A percentile compares a stretch with the other conserved stretches of the same genome.
phyloP scores from a whole-genome alignment of 1,284 basidiomycete species.

The Cryptococcus depauperatus region DNA sequence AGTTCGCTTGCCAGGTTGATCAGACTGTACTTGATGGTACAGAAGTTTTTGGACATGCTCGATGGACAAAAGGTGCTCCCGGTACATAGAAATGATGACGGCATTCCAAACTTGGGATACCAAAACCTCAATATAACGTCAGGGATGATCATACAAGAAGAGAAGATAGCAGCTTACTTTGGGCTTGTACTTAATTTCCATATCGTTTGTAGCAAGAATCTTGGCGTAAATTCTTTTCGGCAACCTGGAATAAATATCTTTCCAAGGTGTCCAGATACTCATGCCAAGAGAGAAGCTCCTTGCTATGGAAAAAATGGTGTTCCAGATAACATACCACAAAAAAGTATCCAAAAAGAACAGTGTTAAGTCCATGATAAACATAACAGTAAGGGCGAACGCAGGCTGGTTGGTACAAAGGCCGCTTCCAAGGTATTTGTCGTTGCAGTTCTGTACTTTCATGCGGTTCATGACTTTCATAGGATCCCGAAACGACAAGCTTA shows the following conservation, averaged over 20 bases:
- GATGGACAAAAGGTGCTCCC: conserved; percentile 90
- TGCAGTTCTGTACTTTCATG: conserved; percentile 83
- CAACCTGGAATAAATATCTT: conserved; percentile 82
- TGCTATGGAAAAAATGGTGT: conserved; percentile 83
- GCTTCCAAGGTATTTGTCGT: conserved; percentile 71
- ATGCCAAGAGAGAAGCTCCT: conserved; percentile 83
- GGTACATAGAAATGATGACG: conserved; percentile 98
- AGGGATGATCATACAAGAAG: not conserved
- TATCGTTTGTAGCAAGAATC: conserved; percentile 77
- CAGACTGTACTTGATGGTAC: conserved; percentile 85
- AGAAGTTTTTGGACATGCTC: conserved; percentile 90
- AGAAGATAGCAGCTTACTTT: conserved; percentile 55
- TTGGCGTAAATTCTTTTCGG: conserved; percentile 94
- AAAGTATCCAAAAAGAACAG: conserved; percentile 96
- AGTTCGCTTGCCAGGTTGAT: conserved; percentile 72
- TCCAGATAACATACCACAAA: conserved; percentile 92
- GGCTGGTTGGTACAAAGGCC: conserved; percentile 79
- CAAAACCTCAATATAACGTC: conserved; percentile 55
- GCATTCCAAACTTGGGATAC: conserved; percentile 98
- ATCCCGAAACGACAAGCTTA: conserved; percentile 83
- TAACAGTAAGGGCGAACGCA: conserved; percentile 83
- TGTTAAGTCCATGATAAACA: conserved; percentile 92
- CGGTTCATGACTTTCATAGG: conserved; percentile 83
- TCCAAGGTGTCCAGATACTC: conserved; percentile 96
- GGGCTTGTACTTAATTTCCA: conserved; percentile 95